Base-by-base conservation (phyloP, 192 early-diverging fungal genomes). In the Diversispora eburnea region DNA sequence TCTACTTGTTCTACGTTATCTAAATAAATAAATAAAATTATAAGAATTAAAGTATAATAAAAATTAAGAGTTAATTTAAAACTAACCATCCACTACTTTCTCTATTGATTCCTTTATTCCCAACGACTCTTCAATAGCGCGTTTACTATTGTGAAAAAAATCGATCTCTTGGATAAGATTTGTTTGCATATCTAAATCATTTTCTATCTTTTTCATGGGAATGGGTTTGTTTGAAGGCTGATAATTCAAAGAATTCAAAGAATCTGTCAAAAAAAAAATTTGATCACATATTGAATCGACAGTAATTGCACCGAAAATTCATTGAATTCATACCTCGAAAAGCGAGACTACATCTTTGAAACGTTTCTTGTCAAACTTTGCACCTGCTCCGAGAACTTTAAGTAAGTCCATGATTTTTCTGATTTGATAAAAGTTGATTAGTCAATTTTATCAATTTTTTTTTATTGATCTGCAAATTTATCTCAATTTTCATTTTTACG, bases 331-430 rank as follows among this genome's bases (percentile, higher is more conserved):
- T 87, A 89, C 90, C 77, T 95, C 84, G 83, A 97, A 94, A 15
- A 95, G 76, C 7, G 90, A 82, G 61, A 96, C 84, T 73, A 96
- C 95, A 3, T 89, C 82, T 64, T 89, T 82, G 79, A 93, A 96
- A 15, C 92, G 86, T 57, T 83, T 84, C 72, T 89, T 92, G 83
- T 98, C 89, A 69, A 98, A 98, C 74, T 84, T 90, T 8, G 95
- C 91, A 8, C 96, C 96, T 15, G 88, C 84, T 43, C 93, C 93
- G 17, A 98, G 84, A 52, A 94, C 81, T 63, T 89, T 86, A 85
- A 98, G 95, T 72, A 98, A 80, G 83, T 96, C 93, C 61, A 63
- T 63, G 20, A 25, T 59, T 33, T 33, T 33, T 33, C 0, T 33
- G 25, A 33, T 1, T 1, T 33, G 25, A 33, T 33, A 33, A 33